These are phyloP conservation scores for Hymenoscyphus scutula DNA, from an alignment of 2,329 filamentous ascomycete genomes.

Conservation along the genomic window DNA sequence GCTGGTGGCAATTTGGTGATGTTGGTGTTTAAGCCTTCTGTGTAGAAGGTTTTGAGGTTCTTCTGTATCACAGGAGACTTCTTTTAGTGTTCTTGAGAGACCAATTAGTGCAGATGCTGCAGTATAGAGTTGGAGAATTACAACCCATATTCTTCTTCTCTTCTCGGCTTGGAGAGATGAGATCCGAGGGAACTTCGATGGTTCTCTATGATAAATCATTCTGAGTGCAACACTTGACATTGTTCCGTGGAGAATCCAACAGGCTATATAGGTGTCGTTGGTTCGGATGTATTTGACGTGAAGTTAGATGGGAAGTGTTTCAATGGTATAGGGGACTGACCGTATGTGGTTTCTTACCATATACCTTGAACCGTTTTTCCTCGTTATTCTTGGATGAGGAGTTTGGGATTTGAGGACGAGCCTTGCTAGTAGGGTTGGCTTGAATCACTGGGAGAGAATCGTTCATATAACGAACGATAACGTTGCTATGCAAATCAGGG, in stretches of 20 bases:
- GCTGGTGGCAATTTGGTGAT: slow-evolving; percentile 52
- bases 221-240: slow-evolving; percentile 53
- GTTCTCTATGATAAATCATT: slow-evolving; percentile 56
- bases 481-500: slow-evolving; percentile 21
- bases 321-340: slow-evolving; percentile 46
- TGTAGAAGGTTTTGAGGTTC: slow-evolving; percentile 60
- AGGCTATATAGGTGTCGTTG: slow-evolving; percentile 33
- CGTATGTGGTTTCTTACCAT: slow-evolving; percentile 50
- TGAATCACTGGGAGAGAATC: not conserved
- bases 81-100: slow-evolving; percentile 62
- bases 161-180: slow-evolving; percentile 56
- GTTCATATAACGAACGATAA: slow-evolving; percentile 37
- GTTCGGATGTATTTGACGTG: slow-evolving; percentile 51
- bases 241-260: slow-evolving; percentile 51
- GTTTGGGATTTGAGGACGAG: slow-evolving; percentile 30
- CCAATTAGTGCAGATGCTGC: slow-evolving; percentile 65
- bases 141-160: slow-evolving; percentile 56
- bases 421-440: not conserved
- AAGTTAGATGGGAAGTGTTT: slow-evolving; percentile 50
- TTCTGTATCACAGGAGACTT: slow-evolving; percentile 59
- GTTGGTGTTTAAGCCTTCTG: slow-evolving; percentile 60
- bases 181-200: slow-evolving; percentile 45
- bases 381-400: slow-evolving; percentile 46
- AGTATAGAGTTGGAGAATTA: slow-evolving; percentile 56
- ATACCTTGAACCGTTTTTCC: slow-evolving; percentile 48